Percentiles rank a stretch among this genome's conserved stretches.
Evolutionary conservation across 179 eudicot species (phyloP).

Genomic region (Spergularia azorica): DNA sequence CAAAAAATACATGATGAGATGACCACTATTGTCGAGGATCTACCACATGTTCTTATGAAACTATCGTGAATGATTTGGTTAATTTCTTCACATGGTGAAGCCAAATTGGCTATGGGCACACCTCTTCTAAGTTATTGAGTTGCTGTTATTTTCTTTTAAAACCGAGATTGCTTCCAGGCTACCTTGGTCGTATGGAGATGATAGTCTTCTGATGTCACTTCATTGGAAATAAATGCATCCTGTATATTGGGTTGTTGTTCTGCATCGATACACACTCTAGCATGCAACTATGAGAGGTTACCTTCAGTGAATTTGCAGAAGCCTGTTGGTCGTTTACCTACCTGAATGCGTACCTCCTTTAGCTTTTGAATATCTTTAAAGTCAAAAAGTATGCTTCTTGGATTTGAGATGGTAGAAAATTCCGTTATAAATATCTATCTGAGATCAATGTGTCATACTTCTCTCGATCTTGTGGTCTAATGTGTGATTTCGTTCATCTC

Average conservation of each 20-base stretch:
- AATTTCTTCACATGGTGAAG: background rate
- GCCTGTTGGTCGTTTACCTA: background rate
- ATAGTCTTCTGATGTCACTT: background rate
- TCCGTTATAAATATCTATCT: background rate
- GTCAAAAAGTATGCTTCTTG: constrained; percentile 1
- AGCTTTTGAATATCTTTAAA: background rate
- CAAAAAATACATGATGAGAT: background rate
- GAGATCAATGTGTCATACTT: background rate
- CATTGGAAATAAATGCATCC: background rate
- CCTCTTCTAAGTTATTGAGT: background rate
- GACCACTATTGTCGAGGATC: background rate
- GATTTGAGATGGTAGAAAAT: background rate
- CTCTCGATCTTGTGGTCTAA: background rate
- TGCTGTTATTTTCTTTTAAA: background rate
- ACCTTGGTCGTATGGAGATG: background rate
- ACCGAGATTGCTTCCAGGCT: background rate
- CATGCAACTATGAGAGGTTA: background rate
- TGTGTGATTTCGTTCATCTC: background rate
- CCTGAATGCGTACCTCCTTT: background rate
- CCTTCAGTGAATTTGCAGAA: constrained; percentile 8
- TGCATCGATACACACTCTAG: background rate
- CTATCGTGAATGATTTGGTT: background rate
- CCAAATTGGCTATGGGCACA: background rate
- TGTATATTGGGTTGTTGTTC: background rate
- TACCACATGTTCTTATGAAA: background rate